Base-by-base conservation (phyloP, 179 eudicot genomes). In the Silene coronaria region DNA sequence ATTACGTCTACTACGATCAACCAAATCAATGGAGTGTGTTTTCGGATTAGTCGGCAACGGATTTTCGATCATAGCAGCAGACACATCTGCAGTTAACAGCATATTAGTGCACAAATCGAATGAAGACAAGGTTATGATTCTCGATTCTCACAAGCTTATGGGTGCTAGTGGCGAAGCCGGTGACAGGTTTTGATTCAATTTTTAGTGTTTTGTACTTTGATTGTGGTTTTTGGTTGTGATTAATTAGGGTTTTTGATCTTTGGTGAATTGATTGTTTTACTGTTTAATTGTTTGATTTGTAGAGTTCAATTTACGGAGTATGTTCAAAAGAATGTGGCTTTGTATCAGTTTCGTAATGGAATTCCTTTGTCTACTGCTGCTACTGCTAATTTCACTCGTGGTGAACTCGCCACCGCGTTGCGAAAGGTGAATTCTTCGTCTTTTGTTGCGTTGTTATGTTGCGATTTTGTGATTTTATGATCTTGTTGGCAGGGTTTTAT, bases 101-200 rank as follows among this genome's bases (percentile, higher is more conserved):
- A 94, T 94, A 10, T 67, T 94, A 63, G 90, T 94, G 9, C 98
- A 92, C 86, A 94, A 94, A 80, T 84, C 94, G 61, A 82, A 94
- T 28, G 98, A 94, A 72, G 97, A 92, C 87, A 94, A 94, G 78
- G 78, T 94, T 80, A 92, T 92, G 98, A 38, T 88, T 71, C 96
- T 94, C 45, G 98, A 94, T 81, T 92, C 98, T 45, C 98, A 94
- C 83, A 94, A 94, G 70, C 96, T 94, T 70, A 80, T 94, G 91
- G 98, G 98, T 5, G 98, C 97, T 48, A 89, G 92, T 66, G 98
- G 98, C 10, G 98, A 94, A 69, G 81, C 94, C 28, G 97, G 98
- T 2, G 98, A 94, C 82, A 85, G 98, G 98, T 91, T 13, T 9
- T 19, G 34, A 7, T 12, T 5, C 45, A 36, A 71, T 63, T 66